These are phyloP conservation scores for Gnaphalium uliginosum DNA, from an alignment of 129 eudicot genomes.

Conservation along the genomic window DNA sequence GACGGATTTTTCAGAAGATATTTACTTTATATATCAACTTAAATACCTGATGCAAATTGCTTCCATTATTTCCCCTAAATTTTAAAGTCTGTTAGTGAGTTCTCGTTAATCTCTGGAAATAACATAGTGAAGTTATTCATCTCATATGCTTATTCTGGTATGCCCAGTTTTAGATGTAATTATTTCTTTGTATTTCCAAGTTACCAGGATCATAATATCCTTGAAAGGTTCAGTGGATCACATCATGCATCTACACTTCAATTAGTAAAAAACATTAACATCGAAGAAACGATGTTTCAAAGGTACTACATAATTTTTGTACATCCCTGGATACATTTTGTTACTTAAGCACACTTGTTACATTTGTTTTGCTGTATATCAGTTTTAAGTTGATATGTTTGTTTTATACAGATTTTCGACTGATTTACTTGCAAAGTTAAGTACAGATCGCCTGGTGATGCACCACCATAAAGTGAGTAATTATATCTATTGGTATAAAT, in stretches of 20 bases:
- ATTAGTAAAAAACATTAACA: conserved; percentile 42
- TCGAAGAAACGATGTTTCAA: conserved; percentile 68
- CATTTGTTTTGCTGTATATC: conserved; percentile 5
- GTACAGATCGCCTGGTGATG: conserved; percentile 85
- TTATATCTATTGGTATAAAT: neutral
- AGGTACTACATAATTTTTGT: conserved; percentile 1
- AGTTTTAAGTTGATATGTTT: neutral
- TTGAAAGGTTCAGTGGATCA: conserved; percentile 60
- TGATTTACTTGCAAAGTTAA: conserved; percentile 62
- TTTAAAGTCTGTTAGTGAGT: neutral
- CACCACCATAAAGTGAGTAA: conserved; percentile 71
- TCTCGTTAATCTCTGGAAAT: neutral
- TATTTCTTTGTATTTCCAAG: conserved; percentile 10
- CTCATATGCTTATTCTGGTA: neutral
- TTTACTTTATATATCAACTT: neutral
- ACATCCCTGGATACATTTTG: neutral
- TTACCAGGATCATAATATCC: conserved; percentile 66
- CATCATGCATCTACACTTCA: conserved; percentile 76
- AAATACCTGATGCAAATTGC: neutral
- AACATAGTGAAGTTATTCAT: neutral
- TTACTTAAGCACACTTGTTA: conserved; percentile 6
- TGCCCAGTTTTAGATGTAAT: neutral
- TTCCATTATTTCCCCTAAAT: too few relatives aligned
- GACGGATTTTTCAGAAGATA: neutral
- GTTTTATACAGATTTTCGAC: conserved; percentile 63